Evolutionary conservation across 1,284 basidiomycete species (phyloP), one percentile per base, ranked within the genome.

Genomic region (Ustanciosporium gigantosporum): DNA sequence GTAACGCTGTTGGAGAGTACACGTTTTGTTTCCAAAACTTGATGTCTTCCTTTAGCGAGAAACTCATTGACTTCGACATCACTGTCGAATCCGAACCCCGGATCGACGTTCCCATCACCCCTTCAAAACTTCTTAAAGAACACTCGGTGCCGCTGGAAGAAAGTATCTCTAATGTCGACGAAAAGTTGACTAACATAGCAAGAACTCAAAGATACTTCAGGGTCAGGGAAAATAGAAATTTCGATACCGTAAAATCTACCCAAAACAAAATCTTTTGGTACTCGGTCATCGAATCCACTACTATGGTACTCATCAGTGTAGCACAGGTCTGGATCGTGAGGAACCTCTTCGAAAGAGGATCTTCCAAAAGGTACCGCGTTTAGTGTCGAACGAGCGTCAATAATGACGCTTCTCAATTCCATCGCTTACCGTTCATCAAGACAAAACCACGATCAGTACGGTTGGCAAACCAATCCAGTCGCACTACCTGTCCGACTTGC

Each of bases 1-100:
- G 90, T 13, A 93, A 96, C 80, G 84, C 84, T 27, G 84, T 88
- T 47, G 94, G 94, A 71, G 95, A 99, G 83, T 97, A 97, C 80
- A 82, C 91, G 3, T 98, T 99, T 82, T 99, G 95, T 82, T 96
- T 99, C 78, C 89, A 92, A 77, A 99, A 98, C 80, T 90, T 94
- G 13, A 51, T 58, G 41, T 66, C 55, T 22, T 60, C 59, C 7
- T 46, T 68, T 17, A 64, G 53, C 9, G 74, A 75, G 16, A 77
- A 77, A 46, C 51, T 74, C 23, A 40, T 77, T 37, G 75, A 77
- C 46, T 76, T 77, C 36, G 75, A 77, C 48, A 76, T 77, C 40
- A 77, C 75, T n/a, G 74, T 77, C 20, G 75, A 77, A 43, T 65
- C 59, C 22, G 75, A 77, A 47, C 75, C 75, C 2, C 47, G 75